These are phyloP conservation scores for Cyclotella kingstonii DNA, from an alignment of 108 stramenopile species.

Conservation along the genomic window DNA sequence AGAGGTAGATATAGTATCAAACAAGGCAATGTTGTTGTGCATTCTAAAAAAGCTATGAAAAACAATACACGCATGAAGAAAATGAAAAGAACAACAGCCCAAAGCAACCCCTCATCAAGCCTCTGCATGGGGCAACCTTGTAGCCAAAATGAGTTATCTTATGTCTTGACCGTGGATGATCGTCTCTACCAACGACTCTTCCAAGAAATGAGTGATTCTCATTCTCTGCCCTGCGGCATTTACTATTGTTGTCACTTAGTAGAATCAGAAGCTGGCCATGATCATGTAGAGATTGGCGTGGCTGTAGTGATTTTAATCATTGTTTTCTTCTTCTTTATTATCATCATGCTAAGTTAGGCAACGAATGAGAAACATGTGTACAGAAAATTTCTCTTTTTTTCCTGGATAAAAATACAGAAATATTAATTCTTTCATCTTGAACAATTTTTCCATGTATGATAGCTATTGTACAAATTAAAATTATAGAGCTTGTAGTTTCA, in stretches of 20 bases:
- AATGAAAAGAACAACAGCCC: neutral
- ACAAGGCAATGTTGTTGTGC: neutral
- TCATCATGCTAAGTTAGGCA: conserved; percentile 33
- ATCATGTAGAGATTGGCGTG: conserved; percentile 62
- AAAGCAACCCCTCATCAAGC: neutral
- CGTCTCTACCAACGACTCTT: conserved; percentile 52
- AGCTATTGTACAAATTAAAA: too few species aligned
- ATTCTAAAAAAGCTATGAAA: neutral
- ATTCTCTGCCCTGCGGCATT: conserved; percentile 52
- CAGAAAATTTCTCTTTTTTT: neutral
- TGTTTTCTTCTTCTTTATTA: conserved; percentile 23
- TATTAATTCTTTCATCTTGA: too few species aligned
- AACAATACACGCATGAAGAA: neutral
- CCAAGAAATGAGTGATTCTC: conserved; percentile 47
- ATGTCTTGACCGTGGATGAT: conserved; percentile 57
- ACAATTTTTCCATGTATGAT: too few species aligned
- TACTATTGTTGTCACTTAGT: conserved; percentile 74
- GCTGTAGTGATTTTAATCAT: conserved; percentile 38
- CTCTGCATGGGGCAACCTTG: conserved; percentile 4
- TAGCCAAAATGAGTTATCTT: conserved; percentile 33
- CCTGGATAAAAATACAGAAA: neutral
- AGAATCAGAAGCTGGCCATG: conserved; percentile 48
- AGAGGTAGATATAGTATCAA: neutral
- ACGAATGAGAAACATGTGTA: too few species aligned
- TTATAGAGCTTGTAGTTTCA: too few species aligned